Base-by-base conservation (phyloP, 106 monocot species). In the Dendrobium chrysotoxum region DNA sequence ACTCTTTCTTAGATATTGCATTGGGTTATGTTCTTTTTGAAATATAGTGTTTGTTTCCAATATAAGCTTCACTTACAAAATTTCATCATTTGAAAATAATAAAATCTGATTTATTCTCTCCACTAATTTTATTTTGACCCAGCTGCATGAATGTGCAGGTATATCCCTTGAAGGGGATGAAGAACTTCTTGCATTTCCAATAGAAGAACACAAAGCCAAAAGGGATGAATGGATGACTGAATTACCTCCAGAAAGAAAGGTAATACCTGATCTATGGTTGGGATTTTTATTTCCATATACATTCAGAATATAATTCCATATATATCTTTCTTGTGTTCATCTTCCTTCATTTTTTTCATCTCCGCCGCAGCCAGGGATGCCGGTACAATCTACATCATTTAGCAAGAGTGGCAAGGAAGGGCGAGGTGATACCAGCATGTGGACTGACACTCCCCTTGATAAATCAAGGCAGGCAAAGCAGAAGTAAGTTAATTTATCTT, bases 141-240 rank as follows among this genome's bases (percentile, higher is more conserved):
- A 75, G 40, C 8, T 76, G 70, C 10, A 46, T 42, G 17, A 28
- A 41, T 86, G 45, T 25, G 21, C 72, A 98, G 97, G 99, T 78
- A 90, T 99, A 88, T 93, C 95, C 30, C 78, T 95, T 66, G 93
- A 93, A 71, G 99, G 95, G 65, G 99, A 99, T 87, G 99, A 99
- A 67, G 91, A 90, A 78, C 99, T 99, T 79, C 82, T 95, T 25
- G 90, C 93, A 13, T 82, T 89, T 23, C 31, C 81, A 53, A 82
- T 90, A 80, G 83, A 90, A 75, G 88, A 85, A 83, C 88, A 84
- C 76, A 76, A 46, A 46, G 76, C 47, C 20, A 85, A 76, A 44
- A 95, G 99, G 80, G 99, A 99, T 80, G 99, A 99, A 75, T 99
- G 99, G 95, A 99, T 99, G 95, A 99, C 95, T 8, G 83, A 91